A percentile compares a stretch with the other conserved stretches of the same genome.
These are phyloP conservation scores for Buxus sempervirens DNA, from an alignment of 164 flowering plant genomes.

Conservation along the genomic window DNA sequence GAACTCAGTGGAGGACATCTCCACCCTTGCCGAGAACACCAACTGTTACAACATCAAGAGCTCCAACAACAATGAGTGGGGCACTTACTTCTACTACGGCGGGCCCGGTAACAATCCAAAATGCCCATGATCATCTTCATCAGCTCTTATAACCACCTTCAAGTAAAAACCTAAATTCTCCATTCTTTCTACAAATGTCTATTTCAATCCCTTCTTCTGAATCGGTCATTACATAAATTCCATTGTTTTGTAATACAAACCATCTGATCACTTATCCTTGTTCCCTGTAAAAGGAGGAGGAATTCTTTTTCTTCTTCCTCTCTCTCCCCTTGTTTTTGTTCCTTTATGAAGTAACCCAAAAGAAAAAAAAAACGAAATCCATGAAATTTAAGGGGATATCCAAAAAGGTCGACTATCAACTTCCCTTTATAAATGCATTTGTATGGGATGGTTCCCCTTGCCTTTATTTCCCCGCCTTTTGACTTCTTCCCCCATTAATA, in stretches of 20 bases:
- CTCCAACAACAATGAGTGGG: constrained; percentile 73
- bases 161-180: neutral
- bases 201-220: neutral
- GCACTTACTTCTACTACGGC: constrained; percentile 88
- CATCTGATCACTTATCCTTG: neutral
- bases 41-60: constrained; percentile 86
- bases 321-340: no score
- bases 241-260: constrained; percentile 5
- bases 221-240: neutral
- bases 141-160: neutral
- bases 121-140: constrained; percentile 39
- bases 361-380: no score
- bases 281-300: neutral
- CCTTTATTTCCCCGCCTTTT: no score
- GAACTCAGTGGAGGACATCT: constrained; percentile 49
- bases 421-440: no score
- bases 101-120: constrained; percentile 84
- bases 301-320: no score
- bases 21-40: constrained; percentile 80
- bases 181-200: neutral
- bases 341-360: no score
- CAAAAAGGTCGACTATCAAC: no score
- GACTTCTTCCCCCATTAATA: no score
- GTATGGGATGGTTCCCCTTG: no score
- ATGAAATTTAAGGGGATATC: no score